These are phyloP conservation scores for Cryptococcus hybrid DNA, from an alignment of 1,284 basidiomycete genomes.

Conservation along the genomic window DNA sequence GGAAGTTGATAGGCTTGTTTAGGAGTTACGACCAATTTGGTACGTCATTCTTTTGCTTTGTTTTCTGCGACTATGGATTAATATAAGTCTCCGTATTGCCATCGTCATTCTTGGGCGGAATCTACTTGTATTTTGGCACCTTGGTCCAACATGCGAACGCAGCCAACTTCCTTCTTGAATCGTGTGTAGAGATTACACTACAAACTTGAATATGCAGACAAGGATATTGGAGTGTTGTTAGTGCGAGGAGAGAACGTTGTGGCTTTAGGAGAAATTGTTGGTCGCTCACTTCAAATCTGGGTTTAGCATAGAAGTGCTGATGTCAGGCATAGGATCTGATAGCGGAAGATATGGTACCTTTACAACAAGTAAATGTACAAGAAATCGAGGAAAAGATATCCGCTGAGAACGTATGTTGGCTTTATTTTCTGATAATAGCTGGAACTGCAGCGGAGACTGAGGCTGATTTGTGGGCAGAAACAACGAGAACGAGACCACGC, in stretches of 20 bases:
- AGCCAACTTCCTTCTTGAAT: slow-evolving; percentile 93
- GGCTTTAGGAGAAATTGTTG: slow-evolving; percentile 90
- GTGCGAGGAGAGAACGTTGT: slow-evolving; percentile 99
- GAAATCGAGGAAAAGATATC: slow-evolving; percentile 69
- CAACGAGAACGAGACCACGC: slow-evolving; percentile 40
- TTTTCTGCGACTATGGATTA: no score
- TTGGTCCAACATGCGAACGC: neutral
- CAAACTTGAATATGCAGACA: slow-evolving; percentile 42
- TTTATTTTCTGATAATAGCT: neutral
- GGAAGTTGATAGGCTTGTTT: slow-evolving; percentile 93
- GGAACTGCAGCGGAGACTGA: neutral
- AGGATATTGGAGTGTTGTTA: slow-evolving; percentile 64
- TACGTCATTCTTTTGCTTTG: slow-evolving; percentile 52
- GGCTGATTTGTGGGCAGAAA: slow-evolving; percentile 27
- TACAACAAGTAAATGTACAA: slow-evolving; percentile 68
- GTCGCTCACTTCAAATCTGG: slow-evolving; percentile 43
- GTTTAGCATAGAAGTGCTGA: neutral
- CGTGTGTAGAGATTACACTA: slow-evolving; percentile 61
- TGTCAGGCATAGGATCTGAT: slow-evolving; percentile 74
- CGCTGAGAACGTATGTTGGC: slow-evolving; percentile 55
- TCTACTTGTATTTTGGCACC: no score
- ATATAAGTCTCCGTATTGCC: no score
- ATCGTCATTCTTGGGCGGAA: no score
- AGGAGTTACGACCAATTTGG: slow-evolving; percentile 99
- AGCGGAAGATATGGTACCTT: slow-evolving; percentile 80